Base-by-base conservation (phyloP, 345 rosid genomes). In the Atalantia buxifolia region DNA sequence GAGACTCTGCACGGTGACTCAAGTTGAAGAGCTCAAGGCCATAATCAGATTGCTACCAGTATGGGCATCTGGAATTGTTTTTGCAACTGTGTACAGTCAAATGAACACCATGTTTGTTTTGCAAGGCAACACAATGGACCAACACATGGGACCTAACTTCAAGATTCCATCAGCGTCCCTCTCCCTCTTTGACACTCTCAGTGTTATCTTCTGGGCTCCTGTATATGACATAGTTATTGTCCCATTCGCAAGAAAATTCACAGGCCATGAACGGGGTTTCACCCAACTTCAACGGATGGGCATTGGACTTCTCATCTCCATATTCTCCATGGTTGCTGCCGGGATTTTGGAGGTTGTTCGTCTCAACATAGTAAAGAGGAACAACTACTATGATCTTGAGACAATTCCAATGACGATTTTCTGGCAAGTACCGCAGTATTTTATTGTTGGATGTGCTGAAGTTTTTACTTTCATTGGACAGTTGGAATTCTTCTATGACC, bases 401-500 rank as follows among this genome's bases (percentile, higher is more conserved):
- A 56, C 40, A 53, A 79, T 96, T 62, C 98, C 98, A 0, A 83
- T 91, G 91, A 81, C 97, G 2, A 94, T 96, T 1, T 94, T 95
- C 90, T 95, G 97, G 99, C 99, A 95, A 85, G 92, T 91, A 7
- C 99, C 98, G 0, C 98, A 91, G 85, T 95, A 93, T 60, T 93
- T 95, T 31, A 85, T 95, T 2, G 78, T 95, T 0, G 98, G 98
- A 22, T 92, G 97, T n/a, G 98, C 98, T 0, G 99, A 95, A 81
- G 97, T 95, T 24, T 95, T 95, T 80, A 87, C 93, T 0, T 92
- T 91, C 75, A 88, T 95, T 0, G 97, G 99, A 7, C 97, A 92
- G 84, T 31, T 92, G 50, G 98, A 95, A 87, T 95, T 95, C 66
- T 95, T 91, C 85, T 93, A 95, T 27, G 98, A 93, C 69, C 99